Percentiles rank a stretch among this genome's conserved stretches.
Conservation (phyloP, 2,329 filamentous ascomycete species). For the Leptographium wingfieldii region DNA sequence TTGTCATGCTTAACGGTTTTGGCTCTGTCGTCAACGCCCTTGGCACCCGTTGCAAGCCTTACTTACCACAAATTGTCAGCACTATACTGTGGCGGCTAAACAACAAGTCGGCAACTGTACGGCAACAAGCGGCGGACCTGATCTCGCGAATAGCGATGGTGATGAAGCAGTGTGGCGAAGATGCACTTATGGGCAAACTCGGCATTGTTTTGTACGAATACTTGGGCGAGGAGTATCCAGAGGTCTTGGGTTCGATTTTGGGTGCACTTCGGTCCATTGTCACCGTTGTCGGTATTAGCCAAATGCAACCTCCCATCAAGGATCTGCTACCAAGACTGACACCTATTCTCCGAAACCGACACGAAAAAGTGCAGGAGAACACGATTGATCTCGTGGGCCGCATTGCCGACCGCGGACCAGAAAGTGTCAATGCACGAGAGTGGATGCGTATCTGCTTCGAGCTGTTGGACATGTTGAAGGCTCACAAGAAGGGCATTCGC, state of each 20-base stretch:
- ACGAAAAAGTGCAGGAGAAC: constrained; percentile 99
- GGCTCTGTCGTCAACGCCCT: constrained; percentile 95
- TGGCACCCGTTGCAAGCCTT: constrained; percentile 87
- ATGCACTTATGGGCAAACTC: constrained; percentile 89
- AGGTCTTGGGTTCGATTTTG: constrained; percentile 91
- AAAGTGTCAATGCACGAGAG: constrained; percentile 91
- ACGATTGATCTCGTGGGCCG: constrained; percentile 96
- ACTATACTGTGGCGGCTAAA: constrained; percentile 94
- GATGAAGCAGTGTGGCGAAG: constrained; percentile 97
- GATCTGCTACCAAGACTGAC: constrained; percentile 90
- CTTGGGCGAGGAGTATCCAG: constrained; percentile 94
- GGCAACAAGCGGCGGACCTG: constrained; percentile 91
- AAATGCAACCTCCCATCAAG: constrained; percentile 96
- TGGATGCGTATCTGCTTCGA: constrained; percentile 99
- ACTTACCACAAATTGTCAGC: constrained; percentile 90
- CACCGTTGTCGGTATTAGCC: constrained; percentile 91
- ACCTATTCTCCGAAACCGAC: constrained; percentile 93
- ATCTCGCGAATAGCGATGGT: constrained; percentile 96
- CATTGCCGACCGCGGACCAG: constrained; percentile 92
- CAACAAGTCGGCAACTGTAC: constrained; percentile 94
- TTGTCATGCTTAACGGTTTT: constrained; percentile 94
- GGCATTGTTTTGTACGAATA: constrained; percentile 95
- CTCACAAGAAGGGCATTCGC: constrained; percentile 98
- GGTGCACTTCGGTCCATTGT: constrained; percentile 93
- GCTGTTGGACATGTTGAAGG: constrained; percentile 96